phyloP scores from a whole-genome alignment of 2,329 filamentous ascomycete species.

The Microcyclospora pomicola region DNA sequence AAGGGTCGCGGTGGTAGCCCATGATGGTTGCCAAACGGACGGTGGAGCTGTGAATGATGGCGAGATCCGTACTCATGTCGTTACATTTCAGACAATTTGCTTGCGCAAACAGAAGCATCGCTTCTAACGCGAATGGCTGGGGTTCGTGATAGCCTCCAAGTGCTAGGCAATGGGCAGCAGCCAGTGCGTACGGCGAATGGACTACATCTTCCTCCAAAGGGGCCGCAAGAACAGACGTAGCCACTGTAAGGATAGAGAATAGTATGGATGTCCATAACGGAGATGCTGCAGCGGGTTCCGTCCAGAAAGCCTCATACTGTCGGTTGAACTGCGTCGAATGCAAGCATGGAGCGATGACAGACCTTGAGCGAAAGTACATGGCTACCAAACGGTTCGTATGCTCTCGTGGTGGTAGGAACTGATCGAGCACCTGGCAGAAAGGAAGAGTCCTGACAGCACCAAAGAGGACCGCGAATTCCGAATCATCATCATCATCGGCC shows the following conservation, averaged over 20 bases:
- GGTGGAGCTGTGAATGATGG: not conserved
- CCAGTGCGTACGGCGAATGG: not conserved
- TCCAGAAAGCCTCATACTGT: not conserved
- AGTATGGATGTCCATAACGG: not conserved
- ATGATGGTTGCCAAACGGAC: conserved; percentile 11
- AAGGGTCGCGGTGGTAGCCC: conserved; percentile 32
- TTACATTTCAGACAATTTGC: not conserved
- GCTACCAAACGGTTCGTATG: conserved; percentile 6
- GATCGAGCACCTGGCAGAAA: conserved; percentile 1
- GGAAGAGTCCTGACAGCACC: conserved; percentile 2
- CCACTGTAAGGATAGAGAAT: not conserved
- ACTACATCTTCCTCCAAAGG: not conserved
- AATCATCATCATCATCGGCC: not conserved
- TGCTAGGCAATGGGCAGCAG: no score
- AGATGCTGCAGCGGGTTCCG: not conserved
- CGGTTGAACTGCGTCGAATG: conserved; percentile 5
- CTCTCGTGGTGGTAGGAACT: conserved; percentile 3
- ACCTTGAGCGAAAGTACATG: conserved; percentile 6
- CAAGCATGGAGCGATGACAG: conserved; percentile 7
- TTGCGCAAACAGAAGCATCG: no score
- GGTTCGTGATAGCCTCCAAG: no score
- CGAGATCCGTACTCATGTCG: conserved; percentile 1
- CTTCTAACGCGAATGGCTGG: no score
- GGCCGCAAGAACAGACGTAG: not conserved
- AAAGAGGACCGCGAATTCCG: conserved; percentile 3